Evolutionary conservation across 306 rosid genomes (phyloP).

Genomic region (Acmispon strigosus): DNA sequence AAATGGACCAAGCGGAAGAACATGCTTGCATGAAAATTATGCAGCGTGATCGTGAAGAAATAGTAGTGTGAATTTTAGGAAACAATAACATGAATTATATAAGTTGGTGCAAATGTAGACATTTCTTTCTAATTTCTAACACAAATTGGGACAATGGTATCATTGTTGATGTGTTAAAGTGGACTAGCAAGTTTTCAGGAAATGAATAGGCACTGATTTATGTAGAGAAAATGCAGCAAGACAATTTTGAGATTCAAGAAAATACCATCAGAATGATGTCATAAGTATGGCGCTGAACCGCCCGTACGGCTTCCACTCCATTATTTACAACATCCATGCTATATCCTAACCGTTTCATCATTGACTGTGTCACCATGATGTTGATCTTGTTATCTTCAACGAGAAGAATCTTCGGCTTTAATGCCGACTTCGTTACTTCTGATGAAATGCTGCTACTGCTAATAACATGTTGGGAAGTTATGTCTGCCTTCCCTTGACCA

Average conservation of each 20-base stretch:
- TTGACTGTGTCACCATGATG: slow-evolving; percentile 80
- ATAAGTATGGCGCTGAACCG: slow-evolving; percentile 55
- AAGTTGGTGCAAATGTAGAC: not conserved
- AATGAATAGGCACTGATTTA: not conserved
- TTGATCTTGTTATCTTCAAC: slow-evolving; percentile 94
- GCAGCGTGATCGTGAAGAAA: not conserved
- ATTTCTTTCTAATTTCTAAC: not conserved
- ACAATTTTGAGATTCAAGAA: slow-evolving; percentile 12
- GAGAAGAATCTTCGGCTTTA: slow-evolving; percentile 70
- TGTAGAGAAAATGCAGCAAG: not conserved
- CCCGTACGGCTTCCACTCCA: slow-evolving; percentile 79
- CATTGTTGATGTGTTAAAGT: not conserved
- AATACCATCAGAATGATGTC: slow-evolving; percentile 78
- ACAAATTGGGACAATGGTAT: not conserved
- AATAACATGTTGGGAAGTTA: slow-evolving; percentile 19
- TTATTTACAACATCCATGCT: slow-evolving; percentile 72
- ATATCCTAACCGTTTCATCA: slow-evolving; percentile 92
- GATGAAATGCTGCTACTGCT: slow-evolving; percentile 15
- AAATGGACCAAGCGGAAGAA: not conserved
- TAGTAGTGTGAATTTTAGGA: not conserved
- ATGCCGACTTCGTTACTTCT: slow-evolving; percentile 28
- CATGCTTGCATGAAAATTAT: not conserved
- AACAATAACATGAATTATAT: not conserved
- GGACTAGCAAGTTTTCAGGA: not conserved
- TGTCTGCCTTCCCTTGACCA: slow-evolving; percentile 35